These are phyloP conservation scores for Thermothielavioides terrestris DNA, from an alignment of 495 filamentous ascomycete genomes.

Conservation along the genomic window DNA sequence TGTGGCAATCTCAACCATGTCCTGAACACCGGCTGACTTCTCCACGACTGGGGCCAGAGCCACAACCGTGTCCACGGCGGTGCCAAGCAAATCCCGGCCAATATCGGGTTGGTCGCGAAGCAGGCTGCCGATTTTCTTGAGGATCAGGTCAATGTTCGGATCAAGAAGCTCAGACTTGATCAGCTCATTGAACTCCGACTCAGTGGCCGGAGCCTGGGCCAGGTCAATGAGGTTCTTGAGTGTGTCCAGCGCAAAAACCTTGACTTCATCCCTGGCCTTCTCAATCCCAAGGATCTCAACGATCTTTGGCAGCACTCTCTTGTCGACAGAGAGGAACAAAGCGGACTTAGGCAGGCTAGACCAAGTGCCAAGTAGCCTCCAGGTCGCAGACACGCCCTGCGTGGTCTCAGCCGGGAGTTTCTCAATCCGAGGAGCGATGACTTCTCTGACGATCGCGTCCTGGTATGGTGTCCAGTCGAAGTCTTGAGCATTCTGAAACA, in stretches of 20 bases:
- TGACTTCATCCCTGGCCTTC: constrained; percentile 82
- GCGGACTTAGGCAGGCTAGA: constrained; percentile 56
- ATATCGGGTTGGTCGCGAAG: constrained; percentile 49
- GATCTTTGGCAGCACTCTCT: constrained; percentile 55
- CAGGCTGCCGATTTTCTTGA: constrained; percentile 57
- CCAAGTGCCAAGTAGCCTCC: constrained; percentile 77
- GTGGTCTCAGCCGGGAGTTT: constrained; percentile 80
- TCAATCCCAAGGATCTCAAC: constrained; percentile 61
- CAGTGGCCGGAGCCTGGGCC: constrained; percentile 39
- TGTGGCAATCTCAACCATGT: constrained; percentile 63
- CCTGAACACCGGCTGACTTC: constrained; percentile 57
- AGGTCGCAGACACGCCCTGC: constrained; percentile 74
- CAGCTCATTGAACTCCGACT: constrained; percentile 49
- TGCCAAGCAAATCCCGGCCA: constrained; percentile 61
- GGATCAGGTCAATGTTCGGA: constrained; percentile 58
- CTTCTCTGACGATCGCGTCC: constrained; percentile 57
- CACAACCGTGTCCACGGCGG: constrained; percentile 69
- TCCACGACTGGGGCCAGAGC: constrained; percentile 64
- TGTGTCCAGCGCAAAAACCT: constrained; percentile 69
- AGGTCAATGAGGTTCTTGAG: constrained; percentile 55
- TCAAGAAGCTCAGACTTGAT: constrained; percentile 57
- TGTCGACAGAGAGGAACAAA: constrained; percentile 58
- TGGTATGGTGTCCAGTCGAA: constrained; percentile 66
- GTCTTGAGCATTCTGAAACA: constrained; percentile 60
- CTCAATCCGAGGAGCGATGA: constrained; percentile 66